Evolutionary conservation across 495 filamentous ascomycete genomes (phyloP), one percentile per base, ranked within the genome.

Genomic region (Aspergillus homomorphus): DNA sequence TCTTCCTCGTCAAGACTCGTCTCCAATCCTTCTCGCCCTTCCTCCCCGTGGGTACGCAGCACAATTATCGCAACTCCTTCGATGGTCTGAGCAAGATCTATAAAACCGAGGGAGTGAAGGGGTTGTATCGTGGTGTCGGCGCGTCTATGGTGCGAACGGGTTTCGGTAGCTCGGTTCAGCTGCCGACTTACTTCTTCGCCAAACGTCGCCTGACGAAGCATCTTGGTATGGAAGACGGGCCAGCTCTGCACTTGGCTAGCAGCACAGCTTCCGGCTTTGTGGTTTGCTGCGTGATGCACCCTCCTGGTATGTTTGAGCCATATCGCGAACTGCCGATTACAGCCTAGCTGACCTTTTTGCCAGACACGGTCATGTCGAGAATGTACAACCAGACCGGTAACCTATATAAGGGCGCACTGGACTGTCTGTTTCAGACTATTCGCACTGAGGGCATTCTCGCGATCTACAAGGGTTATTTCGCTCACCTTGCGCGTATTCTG

Each of bases 321-420:
- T 3, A 45, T 23, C 3, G 18, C 28, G 6, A 16, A n/a, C 12
- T 28, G n/a, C 5, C 19, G 14, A 50, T 2, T 12, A 12, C 15
- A 12, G 6, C 6, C 44, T 2, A 45, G 8, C 55, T 73, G 62
- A 73, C 63, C 20, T 30, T 20, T 30, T 49, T 30, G 56, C 7
- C 58, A 91, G 94, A 99, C 70, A 98, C 95, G 9, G 90, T 99
- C 74, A 99, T 99, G 94, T 92, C 89, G 51, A 87, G 94, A 33
- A 88, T 99, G 82, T 99, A 99, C 77, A 99, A 99, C 78, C 94
- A 99, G 73, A 93, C 92, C 54, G 94, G 94, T 26, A 96, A 97
- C 69, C 84, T 98, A 4, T 99, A 99, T 77, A 86, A 82, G 61
- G 88, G 91, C 54, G 90, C 92, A 0, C 91, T 94, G 58, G 94